Conservation (phyloP, 139 green algal genomes). For the Chlorella sp. region DNA sequence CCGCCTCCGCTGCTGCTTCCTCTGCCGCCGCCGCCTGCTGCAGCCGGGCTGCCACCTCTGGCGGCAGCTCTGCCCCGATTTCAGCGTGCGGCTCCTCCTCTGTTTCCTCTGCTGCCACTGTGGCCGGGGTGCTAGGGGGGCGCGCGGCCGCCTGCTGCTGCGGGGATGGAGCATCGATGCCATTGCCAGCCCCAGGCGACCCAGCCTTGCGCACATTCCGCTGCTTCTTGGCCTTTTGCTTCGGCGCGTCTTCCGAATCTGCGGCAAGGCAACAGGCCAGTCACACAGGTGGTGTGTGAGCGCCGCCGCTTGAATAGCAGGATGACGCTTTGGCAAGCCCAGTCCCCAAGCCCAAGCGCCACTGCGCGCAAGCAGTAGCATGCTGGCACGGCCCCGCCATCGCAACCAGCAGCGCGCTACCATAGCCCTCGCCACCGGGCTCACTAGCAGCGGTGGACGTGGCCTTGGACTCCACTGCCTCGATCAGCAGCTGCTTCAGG, state of each 20-base stretch:
- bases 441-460: conserved; percentile 23
- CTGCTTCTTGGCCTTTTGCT: conserved; percentile 20
- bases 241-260: background rate
- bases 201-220: conserved; percentile 4
- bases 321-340: background rate
- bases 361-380: background rate
- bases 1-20: conserved; percentile 8
- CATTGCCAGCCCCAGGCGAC: background rate
- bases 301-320: background rate
- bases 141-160: background rate
- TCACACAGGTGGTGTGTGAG: background rate
- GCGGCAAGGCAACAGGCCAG: background rate
- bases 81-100: background rate
- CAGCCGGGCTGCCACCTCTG: conserved; percentile 13
- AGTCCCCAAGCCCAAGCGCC: background rate
- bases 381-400: background rate
- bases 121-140: background rate
- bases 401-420: background rate
- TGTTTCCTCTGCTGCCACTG: background rate
- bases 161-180: background rate
- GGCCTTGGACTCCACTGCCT: conserved; percentile 1
- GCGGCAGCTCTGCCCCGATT: conserved; percentile 23
- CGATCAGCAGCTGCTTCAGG: conserved; percentile 25
- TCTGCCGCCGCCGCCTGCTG: background rate
- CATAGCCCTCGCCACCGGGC: too few relatives aligned